Conservation (phyloP, 441 rosid genomes). For the Populus hybrid region DNA sequence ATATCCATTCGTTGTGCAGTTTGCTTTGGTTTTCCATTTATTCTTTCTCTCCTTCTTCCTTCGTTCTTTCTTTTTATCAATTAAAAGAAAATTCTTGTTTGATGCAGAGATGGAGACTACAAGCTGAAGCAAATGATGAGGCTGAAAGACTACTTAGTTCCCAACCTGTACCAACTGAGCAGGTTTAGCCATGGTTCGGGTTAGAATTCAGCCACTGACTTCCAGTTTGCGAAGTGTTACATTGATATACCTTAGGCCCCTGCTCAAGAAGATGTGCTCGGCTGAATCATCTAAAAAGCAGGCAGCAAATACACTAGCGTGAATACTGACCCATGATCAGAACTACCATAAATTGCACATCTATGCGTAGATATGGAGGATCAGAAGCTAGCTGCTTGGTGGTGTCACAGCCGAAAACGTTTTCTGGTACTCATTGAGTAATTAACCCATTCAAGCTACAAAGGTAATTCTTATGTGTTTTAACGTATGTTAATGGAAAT, state of each 20-base stretch:
- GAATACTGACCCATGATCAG: neutral
- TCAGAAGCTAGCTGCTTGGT: neutral
- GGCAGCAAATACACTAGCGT: neutral
- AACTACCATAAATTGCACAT: neutral
- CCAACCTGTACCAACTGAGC: slow-evolving; percentile 40
- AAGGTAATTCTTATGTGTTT: neutral
- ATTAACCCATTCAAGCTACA: neutral
- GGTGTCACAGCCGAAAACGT: neutral
- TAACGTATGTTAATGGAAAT: neutral
- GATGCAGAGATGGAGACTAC: slow-evolving; percentile 77
- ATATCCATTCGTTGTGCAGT: neutral
- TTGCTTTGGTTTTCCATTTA: neutral
- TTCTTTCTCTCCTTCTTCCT: too few species aligned
- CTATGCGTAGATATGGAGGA: neutral
- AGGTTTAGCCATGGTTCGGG: slow-evolving; percentile 20
- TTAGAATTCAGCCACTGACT: neutral
- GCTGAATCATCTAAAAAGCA: neutral
- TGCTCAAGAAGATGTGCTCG: neutral
- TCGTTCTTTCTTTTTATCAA: too few species aligned
- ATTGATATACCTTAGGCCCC: neutral
- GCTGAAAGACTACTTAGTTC: slow-evolving; percentile 88
- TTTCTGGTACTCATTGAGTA: neutral
- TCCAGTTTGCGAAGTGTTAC: slow-evolving; percentile 1
- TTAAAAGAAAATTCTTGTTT: neutral
- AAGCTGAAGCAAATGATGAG: slow-evolving; percentile 95